These are phyloP conservation scores for Aspergillus olivimuriae DNA, from an alignment of 495 filamentous ascomycete species.

Conservation along the genomic window DNA sequence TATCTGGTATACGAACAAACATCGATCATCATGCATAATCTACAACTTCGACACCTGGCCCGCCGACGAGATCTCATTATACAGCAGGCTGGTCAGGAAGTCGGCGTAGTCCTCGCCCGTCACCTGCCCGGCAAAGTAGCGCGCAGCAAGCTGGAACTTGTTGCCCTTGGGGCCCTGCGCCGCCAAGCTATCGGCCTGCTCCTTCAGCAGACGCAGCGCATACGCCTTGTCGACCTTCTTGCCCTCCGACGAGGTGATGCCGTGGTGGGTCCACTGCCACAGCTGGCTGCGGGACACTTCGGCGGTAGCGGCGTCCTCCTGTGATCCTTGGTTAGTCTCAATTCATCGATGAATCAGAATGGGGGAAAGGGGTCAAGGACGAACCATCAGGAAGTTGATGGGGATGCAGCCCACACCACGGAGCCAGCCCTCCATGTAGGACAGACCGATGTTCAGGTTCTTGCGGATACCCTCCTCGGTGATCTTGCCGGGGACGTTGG, in stretches of 20 bases:
- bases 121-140: slow-evolving; percentile 89
- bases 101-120: slow-evolving; percentile 97
- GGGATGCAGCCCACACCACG: slow-evolving; percentile 93
- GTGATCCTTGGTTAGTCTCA: slow-evolving; percentile 19
- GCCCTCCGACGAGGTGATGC: slow-evolving; percentile 79
- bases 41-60: slow-evolving; percentile 81
- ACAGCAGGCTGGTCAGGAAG: slow-evolving; percentile 90
- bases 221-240: slow-evolving; percentile 91
- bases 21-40: no score
- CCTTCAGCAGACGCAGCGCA: slow-evolving; percentile 76
- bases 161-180: slow-evolving; percentile 79
- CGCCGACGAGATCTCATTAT: slow-evolving; percentile 90
- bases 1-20: no score
- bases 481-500: slow-evolving; percentile 90
- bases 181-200: slow-evolving; percentile 73
- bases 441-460: slow-evolving; percentile 94
- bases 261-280: slow-evolving; percentile 94
- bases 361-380: slow-evolving; percentile 2
- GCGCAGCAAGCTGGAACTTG: slow-evolving; percentile 83
- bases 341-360: background rate
- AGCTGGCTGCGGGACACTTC: slow-evolving; percentile 89
- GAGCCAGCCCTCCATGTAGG: slow-evolving; percentile 99
- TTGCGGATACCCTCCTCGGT: slow-evolving; percentile 96
- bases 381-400: slow-evolving; percentile 95
- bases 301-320: slow-evolving; percentile 94